A percentile compares a stretch with the other conserved stretches of the same genome.
phyloP scores from a whole-genome alignment of 2,329 filamentous ascomycete species.

The Apiospora malaysiana region DNA sequence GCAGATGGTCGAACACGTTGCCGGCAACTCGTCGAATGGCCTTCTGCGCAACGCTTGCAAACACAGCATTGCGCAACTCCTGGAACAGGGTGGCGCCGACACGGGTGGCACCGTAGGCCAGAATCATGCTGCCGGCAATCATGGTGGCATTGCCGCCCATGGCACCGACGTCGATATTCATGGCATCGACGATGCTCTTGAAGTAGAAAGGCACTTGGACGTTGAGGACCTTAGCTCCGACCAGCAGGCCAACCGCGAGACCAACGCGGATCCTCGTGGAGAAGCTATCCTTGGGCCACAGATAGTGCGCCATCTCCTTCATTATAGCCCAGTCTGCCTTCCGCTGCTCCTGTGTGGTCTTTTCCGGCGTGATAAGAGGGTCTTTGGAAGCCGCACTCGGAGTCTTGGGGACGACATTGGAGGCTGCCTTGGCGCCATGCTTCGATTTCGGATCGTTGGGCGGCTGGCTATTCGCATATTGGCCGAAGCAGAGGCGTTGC shows the following conservation, averaged over 20 bases:
- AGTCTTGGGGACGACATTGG: slow-evolving; percentile 19
- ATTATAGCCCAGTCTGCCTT: slow-evolving; percentile 99
- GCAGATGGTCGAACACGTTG: slow-evolving; percentile 89
- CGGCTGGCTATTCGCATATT: slow-evolving; percentile 22
- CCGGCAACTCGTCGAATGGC: slow-evolving; percentile 89
- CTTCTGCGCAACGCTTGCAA: slow-evolving; percentile 96
- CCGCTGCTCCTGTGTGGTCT: slow-evolving; percentile 83
- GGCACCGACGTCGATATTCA: slow-evolving; percentile 93
- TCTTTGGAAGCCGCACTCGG: slow-evolving; percentile 43
- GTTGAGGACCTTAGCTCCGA: slow-evolving; percentile 94
- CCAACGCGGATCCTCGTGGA: slow-evolving; percentile 85
- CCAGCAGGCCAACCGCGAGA: slow-evolving; percentile 79
- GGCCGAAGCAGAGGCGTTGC: slow-evolving; percentile 28
- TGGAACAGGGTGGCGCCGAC: slow-evolving; percentile 91
- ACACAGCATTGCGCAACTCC: slow-evolving; percentile 93
- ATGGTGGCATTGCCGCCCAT: slow-evolving; percentile 88
- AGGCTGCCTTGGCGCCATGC: not conserved
- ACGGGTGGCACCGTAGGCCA: slow-evolving; percentile 88
- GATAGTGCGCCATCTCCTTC: slow-evolving; percentile 93
- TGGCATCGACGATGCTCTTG: slow-evolving; percentile 95
- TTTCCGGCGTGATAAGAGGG: slow-evolving; percentile 68
- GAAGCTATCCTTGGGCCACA: slow-evolving; percentile 91
- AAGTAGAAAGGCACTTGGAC: slow-evolving; percentile 99
- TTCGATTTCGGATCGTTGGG: slow-evolving; percentile 17
- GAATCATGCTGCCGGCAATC: slow-evolving; percentile 88